Conservation (phyloP, 495 filamentous ascomycete genomes). For the Daldinia loculata region DNA sequence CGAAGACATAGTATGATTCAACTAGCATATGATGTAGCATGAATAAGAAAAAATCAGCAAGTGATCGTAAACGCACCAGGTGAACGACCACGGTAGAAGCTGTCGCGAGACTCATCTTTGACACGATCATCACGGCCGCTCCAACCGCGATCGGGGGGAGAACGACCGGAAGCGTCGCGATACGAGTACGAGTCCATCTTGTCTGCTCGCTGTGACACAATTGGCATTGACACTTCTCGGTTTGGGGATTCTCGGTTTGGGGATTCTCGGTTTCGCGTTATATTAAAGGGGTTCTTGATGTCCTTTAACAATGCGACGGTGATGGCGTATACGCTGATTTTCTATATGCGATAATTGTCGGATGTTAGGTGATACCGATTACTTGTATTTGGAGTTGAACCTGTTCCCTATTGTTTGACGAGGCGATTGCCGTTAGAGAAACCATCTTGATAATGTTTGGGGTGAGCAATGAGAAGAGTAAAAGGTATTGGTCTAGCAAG, state of each 20-base stretch:
- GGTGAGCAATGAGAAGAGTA: conserved; percentile 44
- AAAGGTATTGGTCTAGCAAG: conserved; percentile 41
- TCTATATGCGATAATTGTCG: conserved; percentile 27
- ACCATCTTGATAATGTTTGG: conserved; percentile 47
- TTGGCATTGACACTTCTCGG: not conserved
- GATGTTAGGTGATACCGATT: conserved; percentile 43
- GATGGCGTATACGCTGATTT: conserved; percentile 19
- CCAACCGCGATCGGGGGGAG: conserved; percentile 61
- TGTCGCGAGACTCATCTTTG: conserved; percentile 60
- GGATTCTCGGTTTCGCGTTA: not conserved
- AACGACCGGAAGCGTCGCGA: conserved; percentile 57
- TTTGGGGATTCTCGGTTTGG: not conserved
- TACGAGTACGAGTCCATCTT: conserved; percentile 59
- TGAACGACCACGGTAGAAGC: conserved; percentile 64
- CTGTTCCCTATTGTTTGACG: conserved; percentile 57
- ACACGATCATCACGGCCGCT: conserved; percentile 58
- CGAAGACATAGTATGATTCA: not conserved
- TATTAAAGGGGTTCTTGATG: not conserved
- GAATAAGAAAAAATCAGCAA: conserved; percentile 30
- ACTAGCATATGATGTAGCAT: conserved; percentile 4
- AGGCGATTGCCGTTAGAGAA: conserved; percentile 63
- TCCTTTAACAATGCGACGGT: conserved; percentile 8
- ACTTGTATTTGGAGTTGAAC: conserved; percentile 28
- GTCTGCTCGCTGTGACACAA: not conserved
- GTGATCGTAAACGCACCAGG: conserved; percentile 58